Evolutionary conservation across 257 asterid species (phyloP).

Genomic region (Solanum chilense): DNA sequence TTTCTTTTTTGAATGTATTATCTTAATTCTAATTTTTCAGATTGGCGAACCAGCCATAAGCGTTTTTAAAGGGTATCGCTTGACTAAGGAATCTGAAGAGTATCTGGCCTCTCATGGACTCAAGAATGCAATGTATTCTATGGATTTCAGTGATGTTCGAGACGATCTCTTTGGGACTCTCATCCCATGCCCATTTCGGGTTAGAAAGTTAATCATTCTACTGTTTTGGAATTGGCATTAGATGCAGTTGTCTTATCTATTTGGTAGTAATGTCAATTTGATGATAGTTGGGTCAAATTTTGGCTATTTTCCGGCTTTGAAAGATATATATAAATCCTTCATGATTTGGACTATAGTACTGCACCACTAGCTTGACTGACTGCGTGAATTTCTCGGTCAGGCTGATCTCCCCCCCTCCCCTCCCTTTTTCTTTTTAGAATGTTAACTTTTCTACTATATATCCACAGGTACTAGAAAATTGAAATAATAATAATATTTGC

Average conservation of each 20-base stretch:
- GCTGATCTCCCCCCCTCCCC: neutral
- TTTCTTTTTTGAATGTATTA: neutral
- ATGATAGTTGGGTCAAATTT: neutral
- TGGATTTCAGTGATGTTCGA: constrained; percentile 43
- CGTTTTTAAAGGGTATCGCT: constrained; percentile 68
- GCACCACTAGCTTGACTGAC: neutral
- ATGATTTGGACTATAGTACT: neutral
- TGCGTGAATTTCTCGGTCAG: neutral
- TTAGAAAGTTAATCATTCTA: constrained; percentile 22
- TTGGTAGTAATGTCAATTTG: neutral
- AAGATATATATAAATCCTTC: neutral
- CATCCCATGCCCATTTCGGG: constrained; percentile 74
- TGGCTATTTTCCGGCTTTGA: neutral
- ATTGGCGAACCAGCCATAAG: constrained; percentile 48
- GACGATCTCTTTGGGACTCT: constrained; percentile 82
- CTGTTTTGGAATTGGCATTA: neutral
- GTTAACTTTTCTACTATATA: neutral
- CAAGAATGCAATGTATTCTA: constrained; percentile 60
- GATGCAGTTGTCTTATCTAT: neutral
- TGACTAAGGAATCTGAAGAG: constrained; percentile 70
- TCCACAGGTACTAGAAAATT: neutral
- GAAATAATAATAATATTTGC: no score
- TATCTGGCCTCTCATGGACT: constrained; percentile 77
- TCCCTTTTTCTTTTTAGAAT: neutral
- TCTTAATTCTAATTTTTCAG: constrained; percentile 18